Base-by-base conservation (phyloP, 208 protist species). In the Pavlovales sp. region DNA sequence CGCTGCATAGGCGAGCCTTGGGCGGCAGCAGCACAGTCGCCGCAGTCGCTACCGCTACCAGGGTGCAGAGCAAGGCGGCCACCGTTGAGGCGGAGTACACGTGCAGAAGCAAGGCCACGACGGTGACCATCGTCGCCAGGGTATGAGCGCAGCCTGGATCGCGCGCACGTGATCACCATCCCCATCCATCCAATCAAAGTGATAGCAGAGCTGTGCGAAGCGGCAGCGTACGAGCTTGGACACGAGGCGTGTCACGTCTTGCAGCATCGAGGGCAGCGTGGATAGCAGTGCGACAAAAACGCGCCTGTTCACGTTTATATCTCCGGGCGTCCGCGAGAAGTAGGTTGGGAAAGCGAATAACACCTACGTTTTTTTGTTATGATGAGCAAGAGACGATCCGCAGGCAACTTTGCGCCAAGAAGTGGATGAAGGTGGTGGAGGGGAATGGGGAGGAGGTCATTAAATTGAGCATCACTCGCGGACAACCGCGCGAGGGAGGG, bases 141-240 rank as follows among this genome's bases (percentile, higher is more conserved):
- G 30, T 10, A 40, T 5, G 5, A 11, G 83, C 34, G 37, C 46
- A 7, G 34, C 14, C 81, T 76, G 46, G 26, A 67, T 76, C 14
- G 44, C 37, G 36, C 26, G 26, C 14, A 86, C 81, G 34, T 86
- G 81, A 37, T 76, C 81, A 40, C 71, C 34, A 30, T 8, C 39
- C 0, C 79, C 66, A 34, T 83, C 75, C 57, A 83, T 71, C 86
- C 86, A 89, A 39, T 89, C 86, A 41, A 89, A 80, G 39, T 38
- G 30, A 36, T 36, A 4, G 66, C 71, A 38, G 0, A 89, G 44
- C 47, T 85, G 86, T 22, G n/a, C 5, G 38, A 89, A 39, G 30
- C n/a, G 71, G 8, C 44, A 14, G 11, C 86, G 71, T 39, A 4
- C 0, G 28, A 83, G 40, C 67, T 89, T 89, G 77, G 36, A 46